Evolutionary conservation across 352 stramenopile genomes (phyloP).

Genomic region (Globisporangium heterothallicum): DNA sequence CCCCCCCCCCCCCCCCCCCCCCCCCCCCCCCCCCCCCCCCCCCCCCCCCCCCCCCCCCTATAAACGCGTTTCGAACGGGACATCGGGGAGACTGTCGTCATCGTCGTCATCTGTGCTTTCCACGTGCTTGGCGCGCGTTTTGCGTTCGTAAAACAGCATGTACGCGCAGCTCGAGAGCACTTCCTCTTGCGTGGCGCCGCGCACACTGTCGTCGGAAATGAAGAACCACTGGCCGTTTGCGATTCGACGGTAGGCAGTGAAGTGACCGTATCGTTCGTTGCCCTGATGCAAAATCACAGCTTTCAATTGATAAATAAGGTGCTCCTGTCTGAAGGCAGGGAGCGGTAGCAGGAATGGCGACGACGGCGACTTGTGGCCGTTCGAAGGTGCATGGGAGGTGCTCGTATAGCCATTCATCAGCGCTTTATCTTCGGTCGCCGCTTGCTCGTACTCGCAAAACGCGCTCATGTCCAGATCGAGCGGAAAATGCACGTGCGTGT

Average conservation of each 20-base stretch:
- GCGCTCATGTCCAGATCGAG: conserved; percentile 68
- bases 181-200: conserved; percentile 44
- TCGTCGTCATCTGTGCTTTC: conserved; percentile 34
- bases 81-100: conserved; percentile 42
- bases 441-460: conserved; percentile 66
- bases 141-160: conserved; percentile 89
- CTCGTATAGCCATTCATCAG: conserved; percentile 17
- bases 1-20: neutral
- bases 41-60: too few species aligned
- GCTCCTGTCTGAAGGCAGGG: conserved; percentile 13
- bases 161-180: conserved; percentile 79
- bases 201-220: conserved; percentile 77
- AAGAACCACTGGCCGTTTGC: conserved; percentile 75
- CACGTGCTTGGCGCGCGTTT: conserved; percentile 35
- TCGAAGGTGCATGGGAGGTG: too few species aligned
- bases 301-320: conserved; percentile 65
- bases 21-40: too few species aligned
- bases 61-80: conserved; percentile 53
- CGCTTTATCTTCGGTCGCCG: conserved; percentile 23
- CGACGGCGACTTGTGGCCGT: conserved; percentile 6
- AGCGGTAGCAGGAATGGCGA: conserved; percentile 10
- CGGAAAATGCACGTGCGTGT: conserved; percentile 79
- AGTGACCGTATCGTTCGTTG: conserved; percentile 82
- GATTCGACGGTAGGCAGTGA: conserved; percentile 75
- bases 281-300: conserved; percentile 84